Evolutionary conservation across 2,329 filamentous ascomycete species (phyloP).

Genomic region (Alternaria sp.): DNA sequence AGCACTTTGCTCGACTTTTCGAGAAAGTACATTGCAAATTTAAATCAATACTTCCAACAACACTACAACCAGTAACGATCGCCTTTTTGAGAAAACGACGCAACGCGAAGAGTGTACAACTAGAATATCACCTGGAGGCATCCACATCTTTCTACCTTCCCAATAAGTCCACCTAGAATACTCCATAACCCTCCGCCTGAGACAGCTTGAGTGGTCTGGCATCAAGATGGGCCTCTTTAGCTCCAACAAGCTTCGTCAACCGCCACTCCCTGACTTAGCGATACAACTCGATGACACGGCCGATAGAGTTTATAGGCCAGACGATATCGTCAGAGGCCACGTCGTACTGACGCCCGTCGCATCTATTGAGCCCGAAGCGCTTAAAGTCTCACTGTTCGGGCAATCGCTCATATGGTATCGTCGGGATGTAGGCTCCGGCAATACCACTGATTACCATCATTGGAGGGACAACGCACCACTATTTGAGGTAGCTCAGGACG

Average conservation of each 20-base stretch:
- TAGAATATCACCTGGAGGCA: neutral
- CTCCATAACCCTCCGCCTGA: neutral
- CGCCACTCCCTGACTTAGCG: slow-evolving; percentile 23
- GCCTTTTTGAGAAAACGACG: neutral
- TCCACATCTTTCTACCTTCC: neutral
- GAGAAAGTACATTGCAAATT: too few relatives aligned
- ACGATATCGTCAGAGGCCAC: slow-evolving; percentile 28
- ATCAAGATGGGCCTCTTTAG: slow-evolving; percentile 31
- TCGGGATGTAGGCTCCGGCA: neutral
- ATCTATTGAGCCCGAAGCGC: slow-evolving; percentile 23
- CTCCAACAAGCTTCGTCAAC: slow-evolving; percentile 21
- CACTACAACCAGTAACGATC: too few relatives aligned
- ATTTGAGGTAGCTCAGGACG: slow-evolving; percentile 26
- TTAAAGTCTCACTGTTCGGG: slow-evolving; percentile 36
- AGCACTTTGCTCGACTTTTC: too few relatives aligned
- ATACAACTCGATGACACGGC: slow-evolving; percentile 22
- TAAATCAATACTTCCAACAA: too few relatives aligned
- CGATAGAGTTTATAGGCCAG: slow-evolving; percentile 31
- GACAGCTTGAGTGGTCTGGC: neutral
- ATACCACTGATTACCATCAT: slow-evolving; percentile 24
- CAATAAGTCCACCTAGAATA: neutral
- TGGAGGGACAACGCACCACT: slow-evolving; percentile 36
- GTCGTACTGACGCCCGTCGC: slow-evolving; percentile 23
- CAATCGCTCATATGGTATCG: neutral
- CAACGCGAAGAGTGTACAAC: neutral